A percentile compares a stretch with the other conserved stretches of the same genome.
Conservation (phyloP, 202 grass and related monocot genomes). For the Panicum hallii region DNA sequence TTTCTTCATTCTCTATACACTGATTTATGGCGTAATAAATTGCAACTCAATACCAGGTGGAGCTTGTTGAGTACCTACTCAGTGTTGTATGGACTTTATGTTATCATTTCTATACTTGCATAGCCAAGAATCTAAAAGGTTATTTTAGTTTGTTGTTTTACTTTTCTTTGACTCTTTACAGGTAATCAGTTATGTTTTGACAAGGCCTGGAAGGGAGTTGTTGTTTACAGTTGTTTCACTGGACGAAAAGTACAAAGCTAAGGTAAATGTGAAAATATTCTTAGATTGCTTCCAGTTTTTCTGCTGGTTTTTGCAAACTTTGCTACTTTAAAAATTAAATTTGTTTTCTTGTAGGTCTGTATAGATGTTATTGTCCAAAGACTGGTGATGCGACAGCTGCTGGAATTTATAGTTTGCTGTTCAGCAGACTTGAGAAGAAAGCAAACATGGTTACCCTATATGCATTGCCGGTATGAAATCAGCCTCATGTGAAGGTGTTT, state of each 20-base stretch:
- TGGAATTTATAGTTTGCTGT: slow-evolving; percentile 79
- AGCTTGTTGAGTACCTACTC: background rate
- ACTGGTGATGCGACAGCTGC: slow-evolving; percentile 92
- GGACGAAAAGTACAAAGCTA: slow-evolving; percentile 97
- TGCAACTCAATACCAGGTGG: background rate
- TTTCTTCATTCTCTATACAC: too few species aligned
- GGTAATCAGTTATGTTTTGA: slow-evolving; percentile 92
- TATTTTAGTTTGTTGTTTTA: slow-evolving; percentile 3
- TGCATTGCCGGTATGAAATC: slow-evolving; percentile 67
- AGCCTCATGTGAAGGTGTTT: background rate
- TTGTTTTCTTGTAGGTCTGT: slow-evolving; percentile 60
- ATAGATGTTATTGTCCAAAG: slow-evolving; percentile 97
- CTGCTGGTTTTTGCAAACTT: background rate
- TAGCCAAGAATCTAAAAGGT: background rate
- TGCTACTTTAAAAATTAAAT: slow-evolving; percentile 1
- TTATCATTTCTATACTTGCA: background rate
- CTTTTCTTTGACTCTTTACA: slow-evolving; percentile 35
- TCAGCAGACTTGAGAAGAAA: slow-evolving; percentile 65
- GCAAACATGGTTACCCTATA: slow-evolving; percentile 72
- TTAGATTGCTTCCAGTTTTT: slow-evolving; percentile 2
- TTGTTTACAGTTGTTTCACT: slow-evolving; percentile 95
- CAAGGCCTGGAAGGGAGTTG: slow-evolving; percentile 92
- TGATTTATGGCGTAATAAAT: background rate
- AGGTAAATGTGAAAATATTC: slow-evolving; percentile 56
- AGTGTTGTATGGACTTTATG: background rate